Conservation (phyloP, 2,329 filamentous ascomycete genomes). For the Colletotrichum brevisporum region DNA sequence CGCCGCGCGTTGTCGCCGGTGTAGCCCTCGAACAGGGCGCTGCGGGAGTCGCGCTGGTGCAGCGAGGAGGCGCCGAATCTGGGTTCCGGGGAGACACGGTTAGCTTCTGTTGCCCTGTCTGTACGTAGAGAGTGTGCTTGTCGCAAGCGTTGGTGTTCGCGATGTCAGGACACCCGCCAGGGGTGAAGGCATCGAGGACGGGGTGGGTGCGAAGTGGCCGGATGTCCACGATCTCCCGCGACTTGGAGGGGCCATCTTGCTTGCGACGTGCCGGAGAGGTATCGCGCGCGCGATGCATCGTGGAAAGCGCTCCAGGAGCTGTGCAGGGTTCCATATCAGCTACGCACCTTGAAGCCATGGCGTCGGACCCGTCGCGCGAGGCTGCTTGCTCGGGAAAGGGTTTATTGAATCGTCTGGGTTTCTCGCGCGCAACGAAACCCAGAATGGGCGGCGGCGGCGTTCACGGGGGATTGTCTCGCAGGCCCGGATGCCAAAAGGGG, state of each 20-base stretch:
- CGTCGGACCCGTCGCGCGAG: slow-evolving; percentile 22
- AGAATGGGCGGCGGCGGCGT: background rate
- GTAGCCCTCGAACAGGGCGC: slow-evolving; percentile 83
- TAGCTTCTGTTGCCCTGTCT: background rate
- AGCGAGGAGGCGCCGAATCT: slow-evolving; percentile 79
- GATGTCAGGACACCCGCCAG: too few relatives aligned
- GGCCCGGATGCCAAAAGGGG: slow-evolving; percentile 1
- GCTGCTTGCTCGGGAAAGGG: background rate
- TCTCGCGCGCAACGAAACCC: slow-evolving; percentile 9
- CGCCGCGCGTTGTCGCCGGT: slow-evolving; percentile 62
- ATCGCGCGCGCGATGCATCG: slow-evolving; percentile 16
- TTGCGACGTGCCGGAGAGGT: too few relatives aligned
- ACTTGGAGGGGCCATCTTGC: background rate
- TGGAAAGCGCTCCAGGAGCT: background rate
- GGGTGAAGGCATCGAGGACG: background rate
- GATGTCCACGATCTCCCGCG: too few relatives aligned
- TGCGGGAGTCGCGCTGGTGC: slow-evolving; percentile 81
- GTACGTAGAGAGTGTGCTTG: background rate
- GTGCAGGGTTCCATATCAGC: slow-evolving; percentile 37
- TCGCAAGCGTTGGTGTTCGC: background rate
- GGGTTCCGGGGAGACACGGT: background rate
- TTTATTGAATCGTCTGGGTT: background rate
- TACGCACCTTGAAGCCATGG: slow-evolving; percentile 40
- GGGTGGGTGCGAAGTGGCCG: background rate
- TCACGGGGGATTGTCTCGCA: background rate